These are phyloP conservation scores for Cladosporium halotolerans DNA, from an alignment of 2,329 filamentous ascomycete species.

Conservation along the genomic window DNA sequence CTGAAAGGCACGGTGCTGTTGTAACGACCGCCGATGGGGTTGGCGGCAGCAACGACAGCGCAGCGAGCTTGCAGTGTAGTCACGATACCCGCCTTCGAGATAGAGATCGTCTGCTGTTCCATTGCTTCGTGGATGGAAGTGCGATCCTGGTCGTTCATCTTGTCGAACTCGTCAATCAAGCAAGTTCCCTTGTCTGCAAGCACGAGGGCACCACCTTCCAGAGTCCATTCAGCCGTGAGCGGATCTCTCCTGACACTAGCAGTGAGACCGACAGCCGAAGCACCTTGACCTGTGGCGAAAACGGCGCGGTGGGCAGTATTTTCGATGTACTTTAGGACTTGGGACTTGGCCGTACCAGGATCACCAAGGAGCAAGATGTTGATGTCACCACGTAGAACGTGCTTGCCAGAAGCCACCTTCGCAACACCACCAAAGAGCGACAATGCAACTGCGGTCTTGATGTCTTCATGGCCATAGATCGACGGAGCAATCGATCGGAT, in stretches of 20 bases:
- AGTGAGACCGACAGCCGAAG: constrained; percentile 93
- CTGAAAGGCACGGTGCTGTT: constrained; percentile 95
- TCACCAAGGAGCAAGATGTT: constrained; percentile 95
- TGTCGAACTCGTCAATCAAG: constrained; percentile 98
- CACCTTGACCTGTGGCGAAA: constrained; percentile 95
- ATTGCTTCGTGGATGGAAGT: constrained; percentile 99
- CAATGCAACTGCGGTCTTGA: constrained; percentile 93
- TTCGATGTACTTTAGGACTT: constrained; percentile 94
- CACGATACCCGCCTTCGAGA: constrained; percentile 96
- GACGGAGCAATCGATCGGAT: constrained; percentile 90
- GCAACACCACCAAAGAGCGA: constrained; percentile 92
- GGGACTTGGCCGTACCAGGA: constrained; percentile 95
- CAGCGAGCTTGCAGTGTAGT: constrained; percentile 94
- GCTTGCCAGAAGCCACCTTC: constrained; percentile 82
- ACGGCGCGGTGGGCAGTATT: constrained; percentile 95
- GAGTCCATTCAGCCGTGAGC: constrained; percentile 91
- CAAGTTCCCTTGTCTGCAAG: constrained; percentile 92
- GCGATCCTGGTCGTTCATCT: constrained; percentile 99
- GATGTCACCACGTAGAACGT: constrained; percentile 92
- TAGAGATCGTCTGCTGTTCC: constrained; percentile 99
- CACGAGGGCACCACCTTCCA: constrained; percentile 92
- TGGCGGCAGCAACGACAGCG: constrained; percentile 92
- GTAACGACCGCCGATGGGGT: constrained; percentile 92
- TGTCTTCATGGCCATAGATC: constrained; percentile 93
- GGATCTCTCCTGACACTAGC: constrained; percentile 94